These are phyloP conservation scores for Pestalotiopsis fici DNA, from an alignment of 2,329 filamentous ascomycete genomes.

Conservation along the genomic window DNA sequence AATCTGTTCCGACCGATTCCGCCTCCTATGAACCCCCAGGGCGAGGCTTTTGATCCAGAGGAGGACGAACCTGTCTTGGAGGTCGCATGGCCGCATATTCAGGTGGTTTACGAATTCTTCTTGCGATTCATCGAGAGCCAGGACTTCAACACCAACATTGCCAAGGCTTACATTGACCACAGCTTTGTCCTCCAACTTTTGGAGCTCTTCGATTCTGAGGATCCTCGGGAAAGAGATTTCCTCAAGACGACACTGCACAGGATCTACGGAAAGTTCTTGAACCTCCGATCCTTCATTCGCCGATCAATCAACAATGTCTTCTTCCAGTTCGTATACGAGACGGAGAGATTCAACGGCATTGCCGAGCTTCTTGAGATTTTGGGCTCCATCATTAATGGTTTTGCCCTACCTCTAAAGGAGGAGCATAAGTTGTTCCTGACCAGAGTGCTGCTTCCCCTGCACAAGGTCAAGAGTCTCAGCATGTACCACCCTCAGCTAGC, in stretches of 20 bases:
- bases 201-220: constrained; percentile 98
- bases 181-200: constrained; percentile 94
- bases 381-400: constrained; percentile 98
- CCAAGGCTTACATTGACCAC: constrained; percentile 98
- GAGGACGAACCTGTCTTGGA: constrained; percentile 98
- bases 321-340: constrained; percentile 99
- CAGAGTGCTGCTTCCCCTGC: constrained; percentile 85
- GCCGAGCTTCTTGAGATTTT: constrained; percentile 95
- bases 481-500: constrained; percentile 99
- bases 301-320: constrained; percentile 99
- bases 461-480: constrained; percentile 98
- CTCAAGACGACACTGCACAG: constrained; percentile 96
- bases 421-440: constrained; percentile 99
- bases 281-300: constrained; percentile 93
- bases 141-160: constrained; percentile 99
- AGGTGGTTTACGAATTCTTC: constrained; percentile 99
- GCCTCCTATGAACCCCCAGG: constrained; percentile 95
- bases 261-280: constrained; percentile 98
- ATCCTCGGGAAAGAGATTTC: constrained; percentile 94
- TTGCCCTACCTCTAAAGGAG: constrained; percentile 93
- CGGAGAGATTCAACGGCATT: constrained; percentile 97
- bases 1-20: constrained; percentile 97
- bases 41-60: constrained; percentile 96
- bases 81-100: constrained; percentile 98
- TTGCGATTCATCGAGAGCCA: constrained; percentile 98